phyloP scores from a whole-genome alignment of 2,329 filamentous ascomycete species.

The Gaeumannomyces tritici region DNA sequence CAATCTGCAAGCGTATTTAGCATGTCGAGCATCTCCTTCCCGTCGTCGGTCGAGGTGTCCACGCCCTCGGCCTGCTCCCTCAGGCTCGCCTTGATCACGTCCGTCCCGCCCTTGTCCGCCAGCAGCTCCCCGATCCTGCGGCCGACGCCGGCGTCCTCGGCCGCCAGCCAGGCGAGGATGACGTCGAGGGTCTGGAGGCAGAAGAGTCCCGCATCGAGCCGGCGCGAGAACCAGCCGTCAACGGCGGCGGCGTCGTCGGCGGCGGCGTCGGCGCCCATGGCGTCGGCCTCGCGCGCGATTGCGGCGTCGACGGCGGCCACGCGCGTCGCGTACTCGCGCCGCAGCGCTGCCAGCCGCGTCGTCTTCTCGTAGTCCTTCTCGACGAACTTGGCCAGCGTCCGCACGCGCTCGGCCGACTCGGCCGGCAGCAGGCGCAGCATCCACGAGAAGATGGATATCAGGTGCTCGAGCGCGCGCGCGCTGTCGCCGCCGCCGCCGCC shows the following conservation, averaged over 20 bases:
- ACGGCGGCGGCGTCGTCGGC: conserved; percentile 31
- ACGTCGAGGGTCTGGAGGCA: conserved; percentile 76
- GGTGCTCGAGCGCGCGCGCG: conserved; percentile 58
- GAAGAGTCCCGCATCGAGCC: conserved; percentile 78
- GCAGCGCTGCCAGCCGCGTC: conserved; percentile 57
- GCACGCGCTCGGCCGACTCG: conserved; percentile 68
- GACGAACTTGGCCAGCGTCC: conserved; percentile 85
- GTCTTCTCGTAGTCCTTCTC: conserved; percentile 92
- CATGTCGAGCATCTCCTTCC: conserved; percentile 49
- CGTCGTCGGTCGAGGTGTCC: conserved; percentile 40
- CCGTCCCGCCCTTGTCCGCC: conserved; percentile 55
- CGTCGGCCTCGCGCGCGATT: conserved; percentile 35
- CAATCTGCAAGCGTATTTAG: conserved; percentile 41
- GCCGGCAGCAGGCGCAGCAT: conserved; percentile 72
- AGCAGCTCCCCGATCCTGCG: conserved; percentile 54
- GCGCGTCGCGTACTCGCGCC: conserved; percentile 58
- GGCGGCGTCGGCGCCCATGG: conserved; percentile 13
- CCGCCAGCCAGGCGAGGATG: conserved; percentile 80
- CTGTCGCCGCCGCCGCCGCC: conserved; percentile 50
- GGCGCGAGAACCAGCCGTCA: conserved; percentile 62
- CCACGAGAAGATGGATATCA: conserved; percentile 76
- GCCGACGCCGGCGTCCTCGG: conserved; percentile 73
- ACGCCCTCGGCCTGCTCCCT: conserved; percentile 46
- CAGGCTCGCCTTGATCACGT: conserved; percentile 60
- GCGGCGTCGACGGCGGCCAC: conserved; percentile 53